A percentile compares a stretch with the other conserved stretches of the same genome.
These are phyloP conservation scores for Amoebophrya sp. DNA, from an alignment of 169 alveolate species.

Conservation along the genomic window DNA sequence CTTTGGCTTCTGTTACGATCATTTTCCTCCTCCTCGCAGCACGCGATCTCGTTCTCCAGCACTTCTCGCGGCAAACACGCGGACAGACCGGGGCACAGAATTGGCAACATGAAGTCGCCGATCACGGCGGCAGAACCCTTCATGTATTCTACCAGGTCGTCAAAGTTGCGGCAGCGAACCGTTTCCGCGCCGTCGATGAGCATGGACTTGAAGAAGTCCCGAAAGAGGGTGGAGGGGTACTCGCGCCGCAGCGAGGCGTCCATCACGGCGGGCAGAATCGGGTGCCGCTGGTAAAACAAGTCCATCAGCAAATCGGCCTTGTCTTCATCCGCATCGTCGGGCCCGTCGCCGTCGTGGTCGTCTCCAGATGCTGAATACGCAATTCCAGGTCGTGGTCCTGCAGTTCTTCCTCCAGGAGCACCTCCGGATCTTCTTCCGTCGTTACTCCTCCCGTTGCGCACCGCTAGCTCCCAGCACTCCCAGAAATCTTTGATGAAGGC, in stretches of 20 bases:
- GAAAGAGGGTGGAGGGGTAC: not conserved
- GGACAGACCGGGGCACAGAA: not conserved
- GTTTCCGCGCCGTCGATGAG: not conserved
- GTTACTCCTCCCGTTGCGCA: too few relatives aligned
- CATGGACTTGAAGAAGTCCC: conserved; percentile 1
- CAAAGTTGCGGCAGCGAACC: not conserved
- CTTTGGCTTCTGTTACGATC: not conserved
- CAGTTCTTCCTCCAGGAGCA: not conserved
- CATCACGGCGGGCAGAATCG: not conserved
- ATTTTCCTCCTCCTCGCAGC: not conserved
- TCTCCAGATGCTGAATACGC: too few relatives aligned
- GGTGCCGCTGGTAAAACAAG: not conserved
- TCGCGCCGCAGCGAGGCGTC: not conserved
- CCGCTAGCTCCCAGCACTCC: not conserved
- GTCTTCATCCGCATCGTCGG: not conserved
- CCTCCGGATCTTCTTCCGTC: too few relatives aligned
- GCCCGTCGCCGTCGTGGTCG: too few relatives aligned
- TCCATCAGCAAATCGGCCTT: not conserved
- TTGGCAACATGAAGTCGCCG: conserved; percentile 6
- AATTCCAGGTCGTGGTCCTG: not conserved
- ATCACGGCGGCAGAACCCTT: not conserved
- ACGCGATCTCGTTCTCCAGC: not conserved
- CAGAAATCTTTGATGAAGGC: not conserved
- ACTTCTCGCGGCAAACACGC: not conserved
- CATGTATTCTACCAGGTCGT: not conserved